Conservation (phyloP, 805 yeast genomes). For the Kazachstania martiniae region DNA sequence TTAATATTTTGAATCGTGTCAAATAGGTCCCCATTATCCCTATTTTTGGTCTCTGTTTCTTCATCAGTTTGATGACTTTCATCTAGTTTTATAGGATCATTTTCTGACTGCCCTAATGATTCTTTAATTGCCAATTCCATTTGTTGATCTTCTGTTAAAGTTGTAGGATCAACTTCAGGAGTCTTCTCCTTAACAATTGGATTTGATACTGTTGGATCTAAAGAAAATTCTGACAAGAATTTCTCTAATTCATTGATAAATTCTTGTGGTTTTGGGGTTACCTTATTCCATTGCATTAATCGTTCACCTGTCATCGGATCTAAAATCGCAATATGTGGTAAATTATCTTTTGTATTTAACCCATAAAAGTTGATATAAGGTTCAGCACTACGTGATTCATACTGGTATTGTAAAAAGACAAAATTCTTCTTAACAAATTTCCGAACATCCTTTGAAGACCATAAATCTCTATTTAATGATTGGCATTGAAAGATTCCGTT, state of each 20-base stretch:
- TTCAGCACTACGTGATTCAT: constrained; percentile 64
- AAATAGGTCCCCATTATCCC: constrained; percentile 33
- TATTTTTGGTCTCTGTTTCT: constrained; percentile 10
- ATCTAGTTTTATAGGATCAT: constrained; percentile 14
- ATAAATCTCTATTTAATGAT: constrained; percentile 81
- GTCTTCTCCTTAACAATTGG: constrained; percentile 55
- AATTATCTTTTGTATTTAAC: constrained; percentile 35
- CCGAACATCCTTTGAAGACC: constrained; percentile 66
- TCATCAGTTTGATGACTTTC: constrained; percentile 5
- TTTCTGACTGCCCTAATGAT: constrained; percentile 36
- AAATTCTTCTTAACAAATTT: constrained; percentile 55
- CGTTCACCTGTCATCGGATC: constrained; percentile 97
- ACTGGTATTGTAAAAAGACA: constrained; percentile 75
- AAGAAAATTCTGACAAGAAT: constrained; percentile 55
- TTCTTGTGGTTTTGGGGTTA: constrained; percentile 44
- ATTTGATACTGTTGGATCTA: constrained; percentile 51
- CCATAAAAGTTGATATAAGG: constrained; percentile 66
- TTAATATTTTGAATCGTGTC: constrained; percentile 38
- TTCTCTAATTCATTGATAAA: constrained; percentile 63
- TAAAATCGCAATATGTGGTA: constrained; percentile 83
- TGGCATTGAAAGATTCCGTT: constrained; percentile 79
- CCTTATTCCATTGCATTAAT: constrained; percentile 60
- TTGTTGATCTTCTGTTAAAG: constrained; percentile 76
- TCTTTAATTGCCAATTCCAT: constrained; percentile 62
- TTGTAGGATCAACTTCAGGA: constrained; percentile 46